phyloP scores from a whole-genome alignment of 2,329 filamentous ascomycete species.

The Chaetomium olivaceum region DNA sequence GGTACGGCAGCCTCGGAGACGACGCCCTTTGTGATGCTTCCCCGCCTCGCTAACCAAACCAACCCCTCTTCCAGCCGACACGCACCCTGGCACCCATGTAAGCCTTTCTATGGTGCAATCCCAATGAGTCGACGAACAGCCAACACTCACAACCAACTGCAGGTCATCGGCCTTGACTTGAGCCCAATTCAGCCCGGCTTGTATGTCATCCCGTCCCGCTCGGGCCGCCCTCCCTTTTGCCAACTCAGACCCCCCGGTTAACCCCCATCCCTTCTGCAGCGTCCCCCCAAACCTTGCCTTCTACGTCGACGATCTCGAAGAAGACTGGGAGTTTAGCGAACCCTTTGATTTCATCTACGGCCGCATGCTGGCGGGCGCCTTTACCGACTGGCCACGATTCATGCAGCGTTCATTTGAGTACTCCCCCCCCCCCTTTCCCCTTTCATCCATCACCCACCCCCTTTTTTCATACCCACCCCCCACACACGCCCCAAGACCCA shows the following conservation, averaged over 20 bases:
- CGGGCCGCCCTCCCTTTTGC: neutral
- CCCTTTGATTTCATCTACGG: conserved; percentile 29
- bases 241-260: neutral
- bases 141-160: neutral
- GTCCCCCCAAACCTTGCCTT: conserved; percentile 54
- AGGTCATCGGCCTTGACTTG: conserved; percentile 40
- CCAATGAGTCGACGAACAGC: neutral
- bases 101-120: neutral
- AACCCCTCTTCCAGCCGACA: conserved; percentile 10
- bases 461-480: neutral
- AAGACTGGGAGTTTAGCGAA: conserved; percentile 24
- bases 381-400: conserved; percentile 26
- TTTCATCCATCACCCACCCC: neutral
- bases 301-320: conserved; percentile 44
- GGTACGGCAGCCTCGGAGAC: conserved; percentile 34
- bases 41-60: neutral
- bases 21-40: neutral
- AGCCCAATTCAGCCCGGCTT: conserved; percentile 39
- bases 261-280: conserved; percentile 28
- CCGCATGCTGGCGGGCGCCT: conserved; percentile 19
- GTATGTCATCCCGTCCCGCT: conserved; percentile 5
- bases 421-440: neutral
- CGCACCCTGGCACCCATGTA: conserved; percentile 23
- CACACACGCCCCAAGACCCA: neutral
- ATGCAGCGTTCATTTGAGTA: conserved; percentile 19